These are phyloP conservation scores for Mortierella sp. DNA, from an alignment of 371 early-diverging fungal genomes.

Conservation along the genomic window DNA sequence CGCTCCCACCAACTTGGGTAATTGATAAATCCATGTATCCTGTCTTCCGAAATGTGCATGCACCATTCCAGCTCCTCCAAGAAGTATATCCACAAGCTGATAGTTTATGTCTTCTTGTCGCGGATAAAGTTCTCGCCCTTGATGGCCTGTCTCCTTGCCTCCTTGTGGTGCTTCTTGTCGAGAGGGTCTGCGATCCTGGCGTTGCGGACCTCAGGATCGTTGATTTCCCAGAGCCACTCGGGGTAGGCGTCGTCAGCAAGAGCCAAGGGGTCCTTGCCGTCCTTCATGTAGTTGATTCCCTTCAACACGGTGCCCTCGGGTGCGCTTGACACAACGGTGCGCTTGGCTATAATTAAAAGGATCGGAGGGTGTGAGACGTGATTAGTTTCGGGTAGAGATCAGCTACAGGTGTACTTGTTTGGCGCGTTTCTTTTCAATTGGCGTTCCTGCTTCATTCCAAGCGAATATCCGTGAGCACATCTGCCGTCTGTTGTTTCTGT, in stretches of 20 bases:
- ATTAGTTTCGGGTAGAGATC: neutral
- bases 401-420: neutral
- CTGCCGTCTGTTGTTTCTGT: neutral
- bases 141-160: conserved; percentile 76
- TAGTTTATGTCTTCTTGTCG: conserved; percentile 77
- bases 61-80: neutral
- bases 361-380: neutral
- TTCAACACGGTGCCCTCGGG: conserved; percentile 87
- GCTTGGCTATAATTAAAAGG: conserved; percentile 27
- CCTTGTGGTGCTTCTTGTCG: conserved; percentile 76
- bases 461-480: neutral
- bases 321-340: conserved; percentile 67
- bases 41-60: neutral
- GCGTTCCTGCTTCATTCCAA: neutral
- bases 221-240: conserved; percentile 92
- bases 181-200: conserved; percentile 64
- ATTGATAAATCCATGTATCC: neutral
- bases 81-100: neutral
- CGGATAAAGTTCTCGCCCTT: conserved; percentile 85
- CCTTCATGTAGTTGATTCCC: conserved; percentile 88
- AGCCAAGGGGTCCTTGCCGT: conserved; percentile 90
- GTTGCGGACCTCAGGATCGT: conserved; percentile 73
- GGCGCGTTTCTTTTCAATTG: neutral
- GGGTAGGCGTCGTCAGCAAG: conserved; percentile 91
- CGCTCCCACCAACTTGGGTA: neutral